These are phyloP conservation scores for Miscanthus lutarioriparius DNA, from an alignment of 176 grass and related monocot genomes.

Conservation along the genomic window DNA sequence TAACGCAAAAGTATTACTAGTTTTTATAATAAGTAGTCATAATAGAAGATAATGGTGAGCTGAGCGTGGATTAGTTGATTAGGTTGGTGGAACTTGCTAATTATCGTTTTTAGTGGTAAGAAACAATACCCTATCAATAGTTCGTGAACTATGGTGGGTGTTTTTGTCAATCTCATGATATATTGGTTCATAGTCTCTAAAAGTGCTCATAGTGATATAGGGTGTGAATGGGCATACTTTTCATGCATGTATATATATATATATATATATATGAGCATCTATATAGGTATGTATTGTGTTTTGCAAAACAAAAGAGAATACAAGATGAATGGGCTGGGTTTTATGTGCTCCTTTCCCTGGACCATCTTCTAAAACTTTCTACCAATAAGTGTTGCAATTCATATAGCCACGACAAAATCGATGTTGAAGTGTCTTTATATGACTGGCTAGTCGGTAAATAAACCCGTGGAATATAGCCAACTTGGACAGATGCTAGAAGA, in stretches of 20 bases:
- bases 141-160: neutral
- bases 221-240: neutral
- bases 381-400: neutral
- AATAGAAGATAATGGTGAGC: neutral
- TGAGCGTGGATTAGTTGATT: neutral
- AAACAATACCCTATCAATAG: no score
- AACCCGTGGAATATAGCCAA: neutral
- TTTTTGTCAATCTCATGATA: neutral
- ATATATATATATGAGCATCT: neutral
- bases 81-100: neutral
- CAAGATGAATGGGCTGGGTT: no score
- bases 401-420: neutral
- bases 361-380: neutral
- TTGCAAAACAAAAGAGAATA: no score
- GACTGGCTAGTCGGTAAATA: neutral
- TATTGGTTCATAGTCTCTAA: neutral
- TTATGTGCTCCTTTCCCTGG: neutral
- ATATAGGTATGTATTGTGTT: no score
- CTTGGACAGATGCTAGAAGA: neutral
- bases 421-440: neutral
- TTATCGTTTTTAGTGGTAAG: neutral
- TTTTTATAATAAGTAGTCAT: neutral
- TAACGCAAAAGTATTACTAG: neutral
- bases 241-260: neutral
- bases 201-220: neutral